phyloP scores from a whole-genome alignment of 306 rosid genomes.

The Trifolium pratense region DNA sequence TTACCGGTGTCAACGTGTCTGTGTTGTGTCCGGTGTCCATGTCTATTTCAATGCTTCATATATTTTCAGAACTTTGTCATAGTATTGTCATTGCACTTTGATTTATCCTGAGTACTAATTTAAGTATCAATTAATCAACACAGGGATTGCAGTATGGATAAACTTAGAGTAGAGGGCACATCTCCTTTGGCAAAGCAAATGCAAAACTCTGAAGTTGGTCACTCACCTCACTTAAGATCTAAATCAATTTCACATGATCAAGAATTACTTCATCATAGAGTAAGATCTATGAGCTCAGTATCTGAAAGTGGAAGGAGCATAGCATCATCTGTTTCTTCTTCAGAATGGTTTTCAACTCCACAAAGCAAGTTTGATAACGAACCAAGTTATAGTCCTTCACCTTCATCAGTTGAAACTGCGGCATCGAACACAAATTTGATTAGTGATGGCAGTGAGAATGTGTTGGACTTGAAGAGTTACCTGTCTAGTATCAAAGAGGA shows the following conservation, averaged over 20 bases:
- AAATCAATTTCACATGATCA: conserved; percentile 46
- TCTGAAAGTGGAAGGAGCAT: conserved; percentile 39
- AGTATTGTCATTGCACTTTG: neutral
- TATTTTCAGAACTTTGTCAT: no score
- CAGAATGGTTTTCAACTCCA: no score
- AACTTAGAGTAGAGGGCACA: conserved; percentile 43
- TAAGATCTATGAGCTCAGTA: conserved; percentile 44
- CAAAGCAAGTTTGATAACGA: no score
- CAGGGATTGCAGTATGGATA: conserved; percentile 56
- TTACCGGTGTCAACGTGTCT: no score
- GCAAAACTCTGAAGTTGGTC: conserved; percentile 45
- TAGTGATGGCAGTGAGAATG: conserved; percentile 48
- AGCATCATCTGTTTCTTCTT: conserved; percentile 20
- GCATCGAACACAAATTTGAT: conserved; percentile 37
- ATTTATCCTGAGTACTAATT: neutral
- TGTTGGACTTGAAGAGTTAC: conserved; percentile 34
- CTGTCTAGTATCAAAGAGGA: conserved; percentile 42
- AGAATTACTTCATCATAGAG: conserved; percentile 50
- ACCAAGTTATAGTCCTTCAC: conserved; percentile 35
- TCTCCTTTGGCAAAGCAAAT: conserved; percentile 47
- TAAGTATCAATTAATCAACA: neutral
- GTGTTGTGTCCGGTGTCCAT: no score
- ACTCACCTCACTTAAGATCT: conserved; percentile 43
- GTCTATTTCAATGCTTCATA: no score
- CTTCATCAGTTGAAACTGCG: conserved; percentile 53